Conservation (phyloP, 805 yeast species). For the Saccharomycopsis olivae region DNA sequence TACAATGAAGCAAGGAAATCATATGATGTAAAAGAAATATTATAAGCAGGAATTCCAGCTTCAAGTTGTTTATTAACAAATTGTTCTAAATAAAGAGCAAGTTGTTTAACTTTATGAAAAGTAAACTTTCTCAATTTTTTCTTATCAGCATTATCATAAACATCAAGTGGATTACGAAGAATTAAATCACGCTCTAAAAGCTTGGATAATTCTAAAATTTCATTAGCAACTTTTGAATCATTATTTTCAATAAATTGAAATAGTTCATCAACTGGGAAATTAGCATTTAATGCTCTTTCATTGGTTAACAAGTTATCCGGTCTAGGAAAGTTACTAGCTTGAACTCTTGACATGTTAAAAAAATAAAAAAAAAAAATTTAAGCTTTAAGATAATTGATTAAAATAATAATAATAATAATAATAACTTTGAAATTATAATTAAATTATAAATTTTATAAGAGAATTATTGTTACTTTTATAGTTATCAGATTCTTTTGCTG, state of each 20-base stretch:
- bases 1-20: slow-evolving; percentile 49
- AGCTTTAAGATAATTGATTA: not conserved
- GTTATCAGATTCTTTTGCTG: no score
- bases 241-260: slow-evolving; percentile 25
- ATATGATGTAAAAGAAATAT: slow-evolving; percentile 27
- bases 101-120: slow-evolving; percentile 14
- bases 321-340: slow-evolving; percentile 24
- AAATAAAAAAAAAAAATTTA: not conserved
- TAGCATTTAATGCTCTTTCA: slow-evolving; percentile 20
- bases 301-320: slow-evolving; percentile 28
- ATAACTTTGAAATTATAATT: no score
- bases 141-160: slow-evolving; percentile 14
- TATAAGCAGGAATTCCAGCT: slow-evolving; percentile 27
- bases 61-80: slow-evolving; percentile 13
- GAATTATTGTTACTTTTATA: no score
- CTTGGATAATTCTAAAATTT: slow-evolving; percentile 5
- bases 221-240: slow-evolving; percentile 21
- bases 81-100: slow-evolving; percentile 10
- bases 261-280: slow-evolving; percentile 21
- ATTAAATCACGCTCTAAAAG: slow-evolving; percentile 15
- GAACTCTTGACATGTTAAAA: slow-evolving; percentile 26
- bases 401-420: no score
- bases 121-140: slow-evolving; percentile 11
- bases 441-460: no score
- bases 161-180: slow-evolving; percentile 9